Percentiles rank a stretch among this genome's conserved stretches.
phyloP scores from a whole-genome alignment of 306 rosid genomes.

The Begonia peltatifolia region DNA sequence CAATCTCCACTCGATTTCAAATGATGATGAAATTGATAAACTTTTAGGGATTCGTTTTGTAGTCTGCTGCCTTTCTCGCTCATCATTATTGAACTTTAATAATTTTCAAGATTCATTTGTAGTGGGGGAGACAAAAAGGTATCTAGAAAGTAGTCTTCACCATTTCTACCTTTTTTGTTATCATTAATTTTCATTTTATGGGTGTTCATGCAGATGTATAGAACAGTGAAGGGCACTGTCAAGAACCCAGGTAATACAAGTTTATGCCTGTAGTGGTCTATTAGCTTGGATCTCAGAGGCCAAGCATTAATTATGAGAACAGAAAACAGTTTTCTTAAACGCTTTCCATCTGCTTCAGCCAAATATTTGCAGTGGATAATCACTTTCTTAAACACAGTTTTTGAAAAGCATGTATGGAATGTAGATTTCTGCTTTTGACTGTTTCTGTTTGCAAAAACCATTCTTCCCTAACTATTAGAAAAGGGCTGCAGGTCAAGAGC shows the following conservation, averaged over 20 bases:
- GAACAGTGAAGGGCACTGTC: constrained; percentile 94
- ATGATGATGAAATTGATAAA: neutral
- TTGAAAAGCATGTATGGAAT: too few relatives aligned
- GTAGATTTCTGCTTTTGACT: too few relatives aligned
- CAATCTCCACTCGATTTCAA: constrained; percentile 7
- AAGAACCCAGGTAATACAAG: constrained; percentile 51
- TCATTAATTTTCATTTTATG: constrained; percentile 16
- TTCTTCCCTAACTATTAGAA: too few relatives aligned
- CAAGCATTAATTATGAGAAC: too few relatives aligned
- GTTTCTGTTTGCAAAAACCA: too few relatives aligned
- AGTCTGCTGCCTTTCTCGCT: neutral
- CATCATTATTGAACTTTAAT: too few relatives aligned
- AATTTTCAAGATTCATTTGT: constrained; percentile 1
- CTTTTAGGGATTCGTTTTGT: constrained; percentile 18
- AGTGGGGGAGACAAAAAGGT: constrained; percentile 51
- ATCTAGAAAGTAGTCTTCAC: constrained; percentile 17
- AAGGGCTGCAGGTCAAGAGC: too few relatives aligned
- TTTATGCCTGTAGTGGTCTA: neutral
- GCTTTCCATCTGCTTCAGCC: too few relatives aligned
- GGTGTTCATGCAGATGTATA: constrained; percentile 85
- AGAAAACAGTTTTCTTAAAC: too few relatives aligned
- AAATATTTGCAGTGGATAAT: too few relatives aligned
- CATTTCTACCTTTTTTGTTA: constrained; percentile 1
- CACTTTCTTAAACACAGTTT: too few relatives aligned
- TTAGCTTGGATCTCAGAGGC: too few relatives aligned